Evolutionary conservation across 345 rosid species (phyloP), one percentile per base, ranked within the genome.

Genomic region (Conringia planisiliqua): DNA sequence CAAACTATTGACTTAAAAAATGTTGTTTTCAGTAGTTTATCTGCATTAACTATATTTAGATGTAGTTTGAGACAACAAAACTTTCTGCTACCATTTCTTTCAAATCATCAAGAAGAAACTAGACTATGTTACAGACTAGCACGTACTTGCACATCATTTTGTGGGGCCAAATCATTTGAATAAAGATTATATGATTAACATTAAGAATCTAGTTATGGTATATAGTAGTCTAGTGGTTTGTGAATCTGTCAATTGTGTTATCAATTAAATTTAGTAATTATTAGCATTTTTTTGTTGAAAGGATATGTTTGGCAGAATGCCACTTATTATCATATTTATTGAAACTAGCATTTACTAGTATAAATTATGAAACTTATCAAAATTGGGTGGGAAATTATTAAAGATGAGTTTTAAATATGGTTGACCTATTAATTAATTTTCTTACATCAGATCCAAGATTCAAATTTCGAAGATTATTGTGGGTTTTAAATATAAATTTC

Each of bases 381-480:
- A 61, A 40, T 24, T 10, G 59, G n/a, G 35, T 27, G 59, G 18
- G 8, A 52, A 26, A 48, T 12, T 14, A 35, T 33, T 60, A 59
- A 47, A 35, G 9, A 18, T 39, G 26, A 10, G 27, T 55, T 11
- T 43, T 64, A 54, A 73, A 10, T 43, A 32, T 16, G 40, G 27
- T 56, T 73, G 71, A 65, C 78, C 48, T 59, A 20, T 2, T 11
- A 35, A 0, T 17, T 10, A 73, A 42, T 42, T n/a, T 20, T 42
- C 38, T 30, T 46, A 17, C 72, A 44, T 46, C 60, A 74, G 72
- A 66, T 74, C 78, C 72, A 56, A 74, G 40, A 24, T 55, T 65
- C 14, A 44, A 22, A 43, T 54, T 20, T 24, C 38, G n/a, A 73
- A 44, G 50, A 65, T 24, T 35, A 30, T 12, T n/a, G 38, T 7